Evolutionary conservation across 768 basidiomycete genomes (phyloP), one percentile per base, ranked within the genome.

Genomic region (Psilocybe cyanescens): DNA sequence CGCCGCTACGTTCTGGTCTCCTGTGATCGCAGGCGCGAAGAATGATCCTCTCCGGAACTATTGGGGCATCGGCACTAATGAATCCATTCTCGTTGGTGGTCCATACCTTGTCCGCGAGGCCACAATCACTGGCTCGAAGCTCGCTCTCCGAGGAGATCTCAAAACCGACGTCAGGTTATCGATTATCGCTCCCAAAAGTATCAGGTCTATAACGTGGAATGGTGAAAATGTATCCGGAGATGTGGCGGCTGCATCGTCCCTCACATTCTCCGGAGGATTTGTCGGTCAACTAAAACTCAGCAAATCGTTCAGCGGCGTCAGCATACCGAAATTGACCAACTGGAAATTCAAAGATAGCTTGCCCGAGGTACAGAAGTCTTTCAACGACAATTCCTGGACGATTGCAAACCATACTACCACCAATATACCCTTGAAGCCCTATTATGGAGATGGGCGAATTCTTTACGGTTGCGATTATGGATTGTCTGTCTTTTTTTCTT

Each of bases 401-500:
- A 67, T 80, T 58, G 92, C 91, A 14, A 81, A 91, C 66, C 87
- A 87, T 61, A 90, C 81, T n/a, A 81, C 78, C 19, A 93, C 93
- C 30, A 91, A 90, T 65, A 87, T 89, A 59, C 88, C 90, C 1
- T 78, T 79, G 52, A 85, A 86, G 67, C 89, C 89, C 3, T 77
- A 83, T 62, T 91, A 89, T 64, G 90, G 90, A 1, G 89, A 92
- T 63, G 90, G 90, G 1, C 78, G 89, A 39, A 76, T 93, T n/a
- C 75, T 95, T 30, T 94, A 92, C 72, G 92, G 91, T 1, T 94
- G 92, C 68, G 93, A 94, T 72, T 95, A 95, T 72, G 90, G 86
- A 59, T 95, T 88, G 91, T 93, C 61, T 73, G 88, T 73, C n/a
- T 17, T 35, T 44, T 44, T 41, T 61, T 47, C 35, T 29, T 55